Evolutionary conservation across 768 basidiomycete species (phyloP).

Genomic region (Tulasnella sp.): DNA sequence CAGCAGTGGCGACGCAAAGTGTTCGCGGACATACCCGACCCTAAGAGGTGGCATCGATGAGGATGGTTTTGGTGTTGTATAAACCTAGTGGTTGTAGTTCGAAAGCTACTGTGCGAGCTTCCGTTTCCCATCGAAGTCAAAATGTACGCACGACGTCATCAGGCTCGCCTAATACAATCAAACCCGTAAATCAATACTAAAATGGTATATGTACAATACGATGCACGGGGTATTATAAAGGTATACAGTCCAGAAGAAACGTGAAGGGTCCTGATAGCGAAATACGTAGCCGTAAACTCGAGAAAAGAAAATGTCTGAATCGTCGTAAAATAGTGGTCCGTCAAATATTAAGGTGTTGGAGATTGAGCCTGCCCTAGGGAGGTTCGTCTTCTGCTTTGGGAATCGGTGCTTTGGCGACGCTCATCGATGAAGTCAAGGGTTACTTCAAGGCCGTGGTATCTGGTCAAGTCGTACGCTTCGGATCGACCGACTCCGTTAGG

Average conservation of each 20-base stretch:
- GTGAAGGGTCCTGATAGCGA: constrained; percentile 11
- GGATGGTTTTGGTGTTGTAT: not conserved
- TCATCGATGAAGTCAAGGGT: constrained; percentile 62
- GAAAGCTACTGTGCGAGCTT: not conserved
- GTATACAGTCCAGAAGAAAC: not conserved
- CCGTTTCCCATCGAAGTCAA: constrained; percentile 11
- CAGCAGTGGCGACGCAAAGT: constrained; percentile 90
- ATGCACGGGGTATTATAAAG: constrained; percentile 10
- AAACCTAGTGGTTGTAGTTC: not conserved
- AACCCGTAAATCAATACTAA: not conserved
- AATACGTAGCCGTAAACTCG: not conserved
- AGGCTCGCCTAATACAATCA: not conserved
- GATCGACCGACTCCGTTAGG: constrained; percentile 60
- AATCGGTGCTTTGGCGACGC: constrained; percentile 1
- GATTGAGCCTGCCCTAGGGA: not conserved
- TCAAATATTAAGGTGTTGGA: not conserved
- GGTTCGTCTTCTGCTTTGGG: constrained; percentile 18
- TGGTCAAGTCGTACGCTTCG: constrained; percentile 75
- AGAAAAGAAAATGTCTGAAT: not conserved
- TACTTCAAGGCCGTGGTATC: constrained; percentile 70
- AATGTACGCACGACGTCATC: not conserved
- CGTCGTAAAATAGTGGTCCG: constrained; percentile 1
- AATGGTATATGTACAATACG: constrained; percentile 10
- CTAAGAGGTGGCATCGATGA: constrained; percentile 27
- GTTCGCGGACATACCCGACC: constrained; percentile 63